Percentiles rank a stretch among this genome's conserved stretches.
These are phyloP conservation scores for Miamiensis avidus DNA, from an alignment of 169 alveolate species.

Conservation along the genomic window DNA sequence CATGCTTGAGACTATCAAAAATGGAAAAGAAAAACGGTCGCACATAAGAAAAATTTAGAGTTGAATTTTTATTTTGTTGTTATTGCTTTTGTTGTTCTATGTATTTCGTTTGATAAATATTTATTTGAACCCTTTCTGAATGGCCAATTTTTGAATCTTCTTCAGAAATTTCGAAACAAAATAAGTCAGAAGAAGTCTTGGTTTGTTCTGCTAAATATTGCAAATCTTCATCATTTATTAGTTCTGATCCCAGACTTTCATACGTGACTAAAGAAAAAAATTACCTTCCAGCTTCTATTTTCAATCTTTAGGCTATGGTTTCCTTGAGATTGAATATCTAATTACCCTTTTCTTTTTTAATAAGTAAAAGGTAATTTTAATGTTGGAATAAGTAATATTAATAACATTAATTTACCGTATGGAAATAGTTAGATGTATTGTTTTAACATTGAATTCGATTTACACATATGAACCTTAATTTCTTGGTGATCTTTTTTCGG, in stretches of 20 bases:
- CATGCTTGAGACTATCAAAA: not conserved
- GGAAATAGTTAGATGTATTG: not conserved
- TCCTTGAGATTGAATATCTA: not conserved
- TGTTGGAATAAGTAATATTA: too few relatives aligned
- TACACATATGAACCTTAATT: not conserved
- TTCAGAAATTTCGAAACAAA: not conserved
- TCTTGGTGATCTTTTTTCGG: not conserved
- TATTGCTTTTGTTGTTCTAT: too few relatives aligned
- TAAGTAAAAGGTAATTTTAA: too few relatives aligned
- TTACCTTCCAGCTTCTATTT: not conserved
- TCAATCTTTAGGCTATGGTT: too few relatives aligned
- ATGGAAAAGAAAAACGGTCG: not conserved
- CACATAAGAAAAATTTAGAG: not conserved
- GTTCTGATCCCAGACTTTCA: not conserved
- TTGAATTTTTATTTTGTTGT: too few relatives aligned
- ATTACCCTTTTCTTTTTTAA: not conserved
- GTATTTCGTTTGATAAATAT: not conserved
- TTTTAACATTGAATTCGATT: not conserved
- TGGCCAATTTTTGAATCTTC: not conserved
- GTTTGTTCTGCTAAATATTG: too few relatives aligned
- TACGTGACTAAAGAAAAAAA: not conserved
- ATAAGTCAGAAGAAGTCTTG: not conserved
- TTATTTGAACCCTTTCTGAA: not conserved
- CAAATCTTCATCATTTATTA: not conserved
- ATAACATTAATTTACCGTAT: not conserved